Percentiles rank a stretch among this genome's conserved stretches.
Conservation (phyloP, 108 stramenopile species). For the Schizochytrium sp. region DNA sequence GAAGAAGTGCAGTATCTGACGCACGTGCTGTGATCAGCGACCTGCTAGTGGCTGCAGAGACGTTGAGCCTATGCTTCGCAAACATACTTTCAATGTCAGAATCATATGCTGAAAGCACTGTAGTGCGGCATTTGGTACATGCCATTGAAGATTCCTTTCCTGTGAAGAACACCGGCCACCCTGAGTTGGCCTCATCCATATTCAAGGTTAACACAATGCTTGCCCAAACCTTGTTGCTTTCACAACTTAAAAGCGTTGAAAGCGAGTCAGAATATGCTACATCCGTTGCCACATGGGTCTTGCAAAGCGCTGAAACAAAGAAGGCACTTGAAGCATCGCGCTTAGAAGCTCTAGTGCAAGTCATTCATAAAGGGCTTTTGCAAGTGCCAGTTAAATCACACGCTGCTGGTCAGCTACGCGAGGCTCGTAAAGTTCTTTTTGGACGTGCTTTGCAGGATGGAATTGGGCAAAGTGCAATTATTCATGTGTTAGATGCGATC, state of each 20-base stretch:
- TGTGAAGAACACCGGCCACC: constrained; percentile 17
- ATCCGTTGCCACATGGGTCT: constrained; percentile 12
- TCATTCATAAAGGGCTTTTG: neutral
- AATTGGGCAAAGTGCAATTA: neutral
- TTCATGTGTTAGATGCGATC: neutral
- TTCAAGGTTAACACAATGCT: neutral
- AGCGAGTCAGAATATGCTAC: neutral
- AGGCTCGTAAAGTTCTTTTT: neutral
- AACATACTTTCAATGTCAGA: neutral
- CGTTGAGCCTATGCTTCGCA: neutral
- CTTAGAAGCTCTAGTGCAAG: neutral
- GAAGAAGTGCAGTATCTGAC: too few relatives aligned
- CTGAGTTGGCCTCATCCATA: neutral
- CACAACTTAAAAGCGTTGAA: neutral
- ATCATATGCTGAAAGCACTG: neutral
- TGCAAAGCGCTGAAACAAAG: neutral
- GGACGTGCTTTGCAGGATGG: neutral
- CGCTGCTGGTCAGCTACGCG: neutral
- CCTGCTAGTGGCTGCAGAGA: neutral
- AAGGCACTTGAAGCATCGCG: neutral
- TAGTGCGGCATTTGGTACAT: neutral
- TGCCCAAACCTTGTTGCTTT: neutral
- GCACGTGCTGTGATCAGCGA: too few relatives aligned
- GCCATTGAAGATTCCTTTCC: constrained; percentile 13
- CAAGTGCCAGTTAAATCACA: neutral